Evolutionary conservation across 805 yeast species (phyloP), one percentile per base, ranked within the genome.

Genomic region (Tetrapisispora pingtungensis): DNA sequence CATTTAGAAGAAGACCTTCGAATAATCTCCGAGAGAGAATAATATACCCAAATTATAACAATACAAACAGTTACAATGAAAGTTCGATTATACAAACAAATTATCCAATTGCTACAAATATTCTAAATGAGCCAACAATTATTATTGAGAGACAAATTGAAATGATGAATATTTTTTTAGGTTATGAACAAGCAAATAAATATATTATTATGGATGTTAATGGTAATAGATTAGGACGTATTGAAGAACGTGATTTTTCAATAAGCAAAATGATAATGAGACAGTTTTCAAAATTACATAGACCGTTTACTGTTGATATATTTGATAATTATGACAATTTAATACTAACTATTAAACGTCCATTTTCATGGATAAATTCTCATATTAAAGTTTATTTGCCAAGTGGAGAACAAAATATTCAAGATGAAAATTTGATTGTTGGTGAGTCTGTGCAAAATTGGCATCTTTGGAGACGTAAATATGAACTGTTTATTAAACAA

Each of bases 391-490:
- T 83, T 1, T 68, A 75, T 7, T 61, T 82, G 40, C 94, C 95
- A 31, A 17, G 2, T 6, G 30, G 13, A 7, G 8, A 33, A 7
- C 13, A 10, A 2, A 5, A 28, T 27, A 3, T 15, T 19, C 45
- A 44, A 12, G 22, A 41, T 40, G 66, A 66, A 13, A 74, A 71
- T 0, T 58, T 67, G 1, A 57, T 78, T 4, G 67, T 93, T 17
- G 97, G 97, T 1, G 97, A 90, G 60, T 75, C 86, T 24, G 78
- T 84, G 5, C 98, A 93, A 63, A 80, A 83, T 51, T 93, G 96
- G 96, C 97, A 93, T 67, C 69, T 82, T 35, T 89, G 96, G 96
- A 74, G 97, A 59, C 71, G 98, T 46, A 67, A 82, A 40, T 93
- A 93, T 63, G 86, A 89, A 56, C 67, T 93, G 53, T 93, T 85